These are phyloP conservation scores for Piper betle DNA, from an alignment of 164 flowering plant species.

Conservation along the genomic window DNA sequence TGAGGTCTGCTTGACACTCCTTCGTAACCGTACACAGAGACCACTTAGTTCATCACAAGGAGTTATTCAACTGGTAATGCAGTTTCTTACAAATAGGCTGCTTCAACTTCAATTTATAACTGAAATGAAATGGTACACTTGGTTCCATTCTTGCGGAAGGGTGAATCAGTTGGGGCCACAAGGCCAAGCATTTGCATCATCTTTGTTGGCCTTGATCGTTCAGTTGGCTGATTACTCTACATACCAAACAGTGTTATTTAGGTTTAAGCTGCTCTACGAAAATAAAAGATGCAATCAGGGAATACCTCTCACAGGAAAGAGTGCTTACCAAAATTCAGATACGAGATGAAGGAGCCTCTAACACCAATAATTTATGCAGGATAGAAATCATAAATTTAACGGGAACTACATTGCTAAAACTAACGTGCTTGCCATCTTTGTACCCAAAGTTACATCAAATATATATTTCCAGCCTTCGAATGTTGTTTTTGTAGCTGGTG, in stretches of 20 bases:
- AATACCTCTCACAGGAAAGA: not conserved
- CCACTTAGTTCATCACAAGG: no score
- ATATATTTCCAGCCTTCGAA: no score
- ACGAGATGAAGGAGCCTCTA: no score
- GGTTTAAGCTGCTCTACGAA: not conserved
- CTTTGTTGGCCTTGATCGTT: not conserved
- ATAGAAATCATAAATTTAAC: no score
- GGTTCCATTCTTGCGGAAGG: slow-evolving; percentile 1
- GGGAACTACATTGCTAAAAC: no score
- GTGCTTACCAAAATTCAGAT: not conserved
- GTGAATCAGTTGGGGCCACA: not conserved
- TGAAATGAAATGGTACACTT: not conserved
- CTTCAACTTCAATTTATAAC: not conserved
- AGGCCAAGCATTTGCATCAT: slow-evolving; percentile 5
- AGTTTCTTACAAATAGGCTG: not conserved
- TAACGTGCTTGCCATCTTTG: no score
- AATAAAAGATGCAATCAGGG: not conserved
- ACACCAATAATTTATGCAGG: no score
- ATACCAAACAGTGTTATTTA: not conserved
- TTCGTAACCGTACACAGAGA: no score
- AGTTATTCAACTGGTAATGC: not conserved
- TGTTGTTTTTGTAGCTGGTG: no score
- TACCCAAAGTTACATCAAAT: no score
- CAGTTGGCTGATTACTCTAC: not conserved
- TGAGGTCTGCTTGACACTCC: no score